phyloP scores from a whole-genome alignment of 306 rosid species.

The Pterocarpus santalinus region DNA sequence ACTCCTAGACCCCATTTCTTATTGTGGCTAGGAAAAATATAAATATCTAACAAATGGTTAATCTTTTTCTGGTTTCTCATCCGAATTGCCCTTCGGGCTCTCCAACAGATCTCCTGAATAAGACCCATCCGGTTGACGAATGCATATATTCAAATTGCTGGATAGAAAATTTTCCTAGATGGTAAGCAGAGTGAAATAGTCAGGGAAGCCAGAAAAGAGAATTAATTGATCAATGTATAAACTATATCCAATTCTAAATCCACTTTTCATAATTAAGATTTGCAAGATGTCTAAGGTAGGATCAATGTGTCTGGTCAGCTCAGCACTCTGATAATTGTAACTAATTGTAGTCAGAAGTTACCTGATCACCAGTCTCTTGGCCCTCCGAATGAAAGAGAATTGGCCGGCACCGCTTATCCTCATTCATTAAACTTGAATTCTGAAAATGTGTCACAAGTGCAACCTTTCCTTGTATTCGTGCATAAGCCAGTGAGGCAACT shows the following conservation, averaged over 20 bases:
- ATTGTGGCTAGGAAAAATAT: constrained; percentile 57
- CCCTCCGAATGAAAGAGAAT: constrained; percentile 93
- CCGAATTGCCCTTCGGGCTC: constrained; percentile 77
- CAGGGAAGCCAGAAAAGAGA: constrained; percentile 35
- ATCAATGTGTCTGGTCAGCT: neutral
- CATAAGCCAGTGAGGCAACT: constrained; percentile 94
- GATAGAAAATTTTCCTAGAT: constrained; percentile 79
- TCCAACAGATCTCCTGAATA: constrained; percentile 78
- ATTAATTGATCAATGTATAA: constrained; percentile 8
- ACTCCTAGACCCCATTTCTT: constrained; percentile 52
- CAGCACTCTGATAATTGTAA: constrained; percentile 6
- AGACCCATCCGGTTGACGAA: constrained; percentile 94
- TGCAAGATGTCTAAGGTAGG: neutral
- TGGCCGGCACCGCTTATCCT: constrained; percentile 94
- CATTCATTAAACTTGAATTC: constrained; percentile 93
- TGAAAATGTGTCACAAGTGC: constrained; percentile 95
- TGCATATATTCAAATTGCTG: constrained; percentile 86
- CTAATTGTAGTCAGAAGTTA: constrained; percentile 43
- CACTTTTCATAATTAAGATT: neutral
- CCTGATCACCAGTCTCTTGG: constrained; percentile 81
- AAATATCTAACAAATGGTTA: constrained; percentile 49
- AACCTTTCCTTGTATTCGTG: constrained; percentile 92
- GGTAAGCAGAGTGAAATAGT: constrained; percentile 42
- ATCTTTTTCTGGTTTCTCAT: constrained; percentile 62
- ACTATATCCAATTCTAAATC: neutral